Base-by-base conservation (phyloP, 176 grass and related monocot species). In the Aechmea fasciata region DNA sequence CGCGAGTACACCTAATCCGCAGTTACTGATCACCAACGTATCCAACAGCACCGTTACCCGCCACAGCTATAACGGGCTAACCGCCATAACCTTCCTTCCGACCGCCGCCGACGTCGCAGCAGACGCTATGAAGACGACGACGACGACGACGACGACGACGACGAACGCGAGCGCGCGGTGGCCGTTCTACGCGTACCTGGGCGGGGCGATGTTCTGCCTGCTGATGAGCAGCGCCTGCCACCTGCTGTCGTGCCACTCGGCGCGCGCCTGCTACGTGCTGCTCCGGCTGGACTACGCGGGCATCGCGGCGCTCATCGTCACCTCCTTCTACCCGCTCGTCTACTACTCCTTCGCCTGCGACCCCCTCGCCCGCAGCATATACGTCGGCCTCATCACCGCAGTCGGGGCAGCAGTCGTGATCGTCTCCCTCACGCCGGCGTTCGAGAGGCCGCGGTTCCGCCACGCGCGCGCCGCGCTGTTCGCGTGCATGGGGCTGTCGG, bases 291-390 rank as follows among this genome's bases (percentile, higher is more conserved):
- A 92, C 74, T 92, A 92, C 69, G 85, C 82, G 10, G 90, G 85
- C 71, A 92, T 92, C 83, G 78, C 77, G 0, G 68, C 82, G 10
- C 90, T 92, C 80, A 92, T 92, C 68, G 85, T 88, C 83, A 92
- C 90, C 73, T 92, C 85, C 68, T 92, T 92, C 83, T 92, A 92
- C 83, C 90, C 90, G 68, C 85, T 88, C 63, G 85, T 88, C 62
- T 92, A 92, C 85, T 92, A 92, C 77, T 88, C 85, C 28, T 92
- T 92, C 77, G 57, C 85, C 17, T 92, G 90, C 64, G 26, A 85
- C 11, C 85, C 90, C 0, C 76, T 88, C 57, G 81, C 51, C 77
- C 80, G 75, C 50, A 47, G 48, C 11, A 71, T 92, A 65, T 88
- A 92, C 85, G 78, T 92, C 22, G 69, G 77, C 77, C 81, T 74